Conservation (phyloP, 2,329 filamentous ascomycete genomes). For the Pezicula rhizophila region DNA sequence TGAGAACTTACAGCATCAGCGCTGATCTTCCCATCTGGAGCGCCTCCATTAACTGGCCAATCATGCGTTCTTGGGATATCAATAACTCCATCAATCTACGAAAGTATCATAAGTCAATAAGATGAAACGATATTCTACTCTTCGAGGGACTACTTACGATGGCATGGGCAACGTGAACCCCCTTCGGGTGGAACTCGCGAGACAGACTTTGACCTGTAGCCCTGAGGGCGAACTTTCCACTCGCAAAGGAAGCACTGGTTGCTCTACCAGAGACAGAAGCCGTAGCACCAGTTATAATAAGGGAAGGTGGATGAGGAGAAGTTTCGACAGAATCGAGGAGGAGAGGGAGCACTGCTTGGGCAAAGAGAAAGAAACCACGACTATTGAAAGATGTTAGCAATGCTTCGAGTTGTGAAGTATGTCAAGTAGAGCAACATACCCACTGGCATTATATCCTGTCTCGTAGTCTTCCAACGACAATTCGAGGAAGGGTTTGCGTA, state of each 20-base stretch:
- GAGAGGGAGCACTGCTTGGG: constrained; percentile 63
- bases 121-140: too few species aligned
- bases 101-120: too few species aligned
- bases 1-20: constrained; percentile 62
- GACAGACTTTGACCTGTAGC: constrained; percentile 71
- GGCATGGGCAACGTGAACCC: constrained; percentile 76
- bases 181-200: constrained; percentile 76
- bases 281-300: constrained; percentile 85
- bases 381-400: constrained; percentile 28
- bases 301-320: constrained; percentile 60
- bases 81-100: constrained; percentile 70
- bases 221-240: constrained; percentile 73
- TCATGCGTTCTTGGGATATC: constrained; percentile 68
- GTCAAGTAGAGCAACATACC: constrained; percentile 34
- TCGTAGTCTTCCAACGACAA: constrained; percentile 44
- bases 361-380: constrained; percentile 69
- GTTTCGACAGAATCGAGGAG: constrained; percentile 55
- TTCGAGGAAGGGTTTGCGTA: constrained; percentile 54
- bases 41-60: constrained; percentile 36
- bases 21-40: constrained; percentile 58
- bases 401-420: not conserved
- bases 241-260: constrained; percentile 64
- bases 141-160: constrained; percentile 33
- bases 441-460: constrained; percentile 37
- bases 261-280: constrained; percentile 70